Base-by-base conservation (phyloP, 1,139 yeast species). In the Hansenula lynferdii region DNA sequence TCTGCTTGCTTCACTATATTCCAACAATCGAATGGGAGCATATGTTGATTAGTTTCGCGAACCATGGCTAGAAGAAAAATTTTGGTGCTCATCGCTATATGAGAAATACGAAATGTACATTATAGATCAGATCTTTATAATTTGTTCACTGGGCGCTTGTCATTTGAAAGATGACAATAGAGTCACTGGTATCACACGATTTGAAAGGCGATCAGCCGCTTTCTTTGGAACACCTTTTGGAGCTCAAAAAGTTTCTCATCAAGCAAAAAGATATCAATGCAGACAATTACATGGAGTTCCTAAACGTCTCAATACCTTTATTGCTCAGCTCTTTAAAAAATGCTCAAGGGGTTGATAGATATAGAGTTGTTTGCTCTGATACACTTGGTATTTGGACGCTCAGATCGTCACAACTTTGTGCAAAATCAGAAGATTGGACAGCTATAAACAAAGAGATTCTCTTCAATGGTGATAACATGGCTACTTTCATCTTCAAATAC, bases 381-480 rank as follows among this genome's bases (percentile, higher is more conserved):
- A 66, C 83, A 0, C 53, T 84, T 28, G 65, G 85, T 1, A 67
- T 85, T 2, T 84, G 90, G 80, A 51, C 81, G 4, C 67, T 77
- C 18, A 64, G 94, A 45, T 61, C 74, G n/a, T 40, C 55, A 4
- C 78, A 74, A 44, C 40, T 62, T 27, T 45, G 24, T 42, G 42
- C 27, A 50, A 57, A 37, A 37, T 47, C 34, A 27, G 46, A 32
- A 34, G 45, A 40, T 30, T 50, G 39, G 43, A 49, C 35, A 36
- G 42, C 22, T 15, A 44, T 34, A 31, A 38, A 28, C 45, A 42
- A 29, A 34, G 42, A 19, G 24, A 35, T 34, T 25, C 32, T 34
- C 42, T 47, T 36, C 21, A 27, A n/a, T 17, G 28, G 3, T 16
- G 40, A 51, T 12, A 55, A 58, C 3, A 61, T 54, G 15, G 59